Conservation (phyloP, 805 yeast genomes). For the Saturnispora sanitii region DNA sequence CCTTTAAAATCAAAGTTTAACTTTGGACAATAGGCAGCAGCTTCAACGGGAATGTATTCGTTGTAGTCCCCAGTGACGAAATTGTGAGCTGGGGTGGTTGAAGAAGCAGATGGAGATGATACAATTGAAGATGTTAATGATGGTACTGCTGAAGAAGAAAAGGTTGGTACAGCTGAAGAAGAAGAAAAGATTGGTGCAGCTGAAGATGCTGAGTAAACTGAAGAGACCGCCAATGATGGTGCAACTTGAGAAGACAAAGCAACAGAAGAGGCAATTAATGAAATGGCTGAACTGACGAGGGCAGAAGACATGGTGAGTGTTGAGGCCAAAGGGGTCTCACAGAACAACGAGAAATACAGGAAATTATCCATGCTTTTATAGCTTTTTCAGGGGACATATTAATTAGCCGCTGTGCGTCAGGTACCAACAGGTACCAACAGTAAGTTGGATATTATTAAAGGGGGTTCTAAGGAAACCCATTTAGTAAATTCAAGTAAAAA, state of each 20-base stretch:
- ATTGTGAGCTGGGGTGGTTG: background rate
- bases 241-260: background rate
- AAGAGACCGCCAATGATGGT: background rate
- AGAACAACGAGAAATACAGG: background rate
- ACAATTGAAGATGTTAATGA: background rate
- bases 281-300: background rate
- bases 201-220: background rate
- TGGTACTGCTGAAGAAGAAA: background rate
- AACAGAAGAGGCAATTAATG: background rate
- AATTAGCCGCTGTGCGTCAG: background rate
- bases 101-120: background rate
- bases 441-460: too few relatives aligned
- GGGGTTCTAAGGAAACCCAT: too few relatives aligned
- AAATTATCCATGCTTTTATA: too few relatives aligned
- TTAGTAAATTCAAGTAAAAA: too few relatives aligned
- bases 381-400: background rate
- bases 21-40: constrained; percentile 11
- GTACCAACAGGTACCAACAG: background rate
- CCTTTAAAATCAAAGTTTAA: constrained; percentile 13
- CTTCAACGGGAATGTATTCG: background rate
- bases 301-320: background rate
- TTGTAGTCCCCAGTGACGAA: constrained; percentile 10
- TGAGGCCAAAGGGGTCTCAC: background rate
- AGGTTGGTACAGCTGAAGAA: background rate
- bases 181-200: background rate